phyloP scores from a whole-genome alignment of 1,284 basidiomycete genomes.

The Sporisorium scitamineum region DNA sequence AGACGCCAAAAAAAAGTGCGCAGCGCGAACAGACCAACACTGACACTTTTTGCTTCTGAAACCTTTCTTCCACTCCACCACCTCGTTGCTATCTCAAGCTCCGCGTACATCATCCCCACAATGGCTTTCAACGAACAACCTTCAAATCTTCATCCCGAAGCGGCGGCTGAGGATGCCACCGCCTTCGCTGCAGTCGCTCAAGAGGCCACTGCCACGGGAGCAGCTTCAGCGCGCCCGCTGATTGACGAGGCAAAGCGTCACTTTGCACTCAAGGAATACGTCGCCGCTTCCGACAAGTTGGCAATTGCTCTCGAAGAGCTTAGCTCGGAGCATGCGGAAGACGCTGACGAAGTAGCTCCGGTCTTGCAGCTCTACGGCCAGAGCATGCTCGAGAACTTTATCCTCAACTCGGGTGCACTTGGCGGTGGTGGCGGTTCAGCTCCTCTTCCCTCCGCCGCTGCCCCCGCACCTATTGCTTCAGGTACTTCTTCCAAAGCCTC shows the following conservation, averaged over 20 bases:
- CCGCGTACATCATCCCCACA: constrained; percentile 1
- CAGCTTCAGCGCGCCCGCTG: constrained; percentile 31
- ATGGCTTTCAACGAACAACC: constrained; percentile 52
- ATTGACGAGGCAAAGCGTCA: constrained; percentile 62
- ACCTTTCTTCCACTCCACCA: constrained; percentile 10
- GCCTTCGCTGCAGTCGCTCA: neutral
- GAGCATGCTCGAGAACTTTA: constrained; percentile 62
- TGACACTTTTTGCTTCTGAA: neutral
- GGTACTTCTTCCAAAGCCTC: constrained; percentile 25
- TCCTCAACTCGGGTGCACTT: constrained; percentile 62
- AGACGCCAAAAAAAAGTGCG: neutral
- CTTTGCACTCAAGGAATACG: constrained; percentile 62
- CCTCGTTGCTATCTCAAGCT: neutral
- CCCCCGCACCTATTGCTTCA: constrained; percentile 6
- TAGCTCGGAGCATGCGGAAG: constrained; percentile 48
- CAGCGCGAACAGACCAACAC: constrained; percentile 28
- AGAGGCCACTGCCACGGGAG: neutral
- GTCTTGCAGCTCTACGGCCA: constrained; percentile 65
- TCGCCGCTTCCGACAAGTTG: constrained; percentile 49
- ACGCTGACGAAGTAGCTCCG: constrained; percentile 61
- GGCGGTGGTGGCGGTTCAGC: constrained; percentile 56
- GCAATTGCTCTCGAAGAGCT: constrained; percentile 60
- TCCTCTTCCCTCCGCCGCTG: constrained; percentile 30
- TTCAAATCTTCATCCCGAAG: constrained; percentile 21
- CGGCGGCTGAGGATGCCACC: neutral